Percentiles rank a stretch among this genome's conserved stretches.
Conservation (phyloP, 2,329 filamentous ascomycete species). For the Magnaporthiopsis poae region DNA sequence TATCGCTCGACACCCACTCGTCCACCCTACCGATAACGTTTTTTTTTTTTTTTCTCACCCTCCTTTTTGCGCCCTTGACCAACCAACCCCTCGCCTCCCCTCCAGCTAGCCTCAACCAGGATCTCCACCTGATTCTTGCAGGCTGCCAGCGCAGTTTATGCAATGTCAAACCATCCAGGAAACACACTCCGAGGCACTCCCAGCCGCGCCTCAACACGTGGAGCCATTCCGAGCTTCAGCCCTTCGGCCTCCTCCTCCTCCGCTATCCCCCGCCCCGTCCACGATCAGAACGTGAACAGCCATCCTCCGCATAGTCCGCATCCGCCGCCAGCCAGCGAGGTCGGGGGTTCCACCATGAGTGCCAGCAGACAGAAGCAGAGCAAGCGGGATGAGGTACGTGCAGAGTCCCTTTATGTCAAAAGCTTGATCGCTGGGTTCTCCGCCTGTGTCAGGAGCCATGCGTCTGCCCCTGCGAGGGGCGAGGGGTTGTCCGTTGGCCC, state of each 20-base stretch:
- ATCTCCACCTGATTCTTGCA: conserved; percentile 8
- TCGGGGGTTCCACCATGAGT: conserved; percentile 62
- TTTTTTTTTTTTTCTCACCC: not conserved
- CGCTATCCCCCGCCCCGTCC: conserved; percentile 62
- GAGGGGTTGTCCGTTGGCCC: not conserved
- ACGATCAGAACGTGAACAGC: conserved; percentile 41
- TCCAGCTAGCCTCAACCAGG: not conserved
- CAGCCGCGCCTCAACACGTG: conserved; percentile 49
- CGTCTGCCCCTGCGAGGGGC: no score
- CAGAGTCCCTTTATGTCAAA: not conserved
- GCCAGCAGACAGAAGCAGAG: conserved; percentile 92
- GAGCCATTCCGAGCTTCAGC: conserved; percentile 48
- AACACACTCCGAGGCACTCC: conserved; percentile 63
- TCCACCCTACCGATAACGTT: not conserved
- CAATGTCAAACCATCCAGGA: conserved; percentile 36
- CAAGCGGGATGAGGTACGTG: conserved; percentile 90
- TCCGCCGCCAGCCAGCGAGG: conserved; percentile 42
- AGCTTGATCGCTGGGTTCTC: conserved; percentile 5
- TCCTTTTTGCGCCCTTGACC: conserved; percentile 5
- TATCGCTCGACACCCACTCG: not conserved
- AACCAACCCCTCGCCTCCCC: not conserved
- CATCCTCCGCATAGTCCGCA: conserved; percentile 13
- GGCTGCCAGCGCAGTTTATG: conserved; percentile 16
- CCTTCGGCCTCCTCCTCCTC: conserved; percentile 44
- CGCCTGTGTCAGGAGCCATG: not conserved